Percentiles rank a stretch among this genome's conserved stretches.
These are phyloP conservation scores for Aspergillus bertholletiae DNA, from an alignment of 495 filamentous ascomycete species.

Conservation along the genomic window DNA sequence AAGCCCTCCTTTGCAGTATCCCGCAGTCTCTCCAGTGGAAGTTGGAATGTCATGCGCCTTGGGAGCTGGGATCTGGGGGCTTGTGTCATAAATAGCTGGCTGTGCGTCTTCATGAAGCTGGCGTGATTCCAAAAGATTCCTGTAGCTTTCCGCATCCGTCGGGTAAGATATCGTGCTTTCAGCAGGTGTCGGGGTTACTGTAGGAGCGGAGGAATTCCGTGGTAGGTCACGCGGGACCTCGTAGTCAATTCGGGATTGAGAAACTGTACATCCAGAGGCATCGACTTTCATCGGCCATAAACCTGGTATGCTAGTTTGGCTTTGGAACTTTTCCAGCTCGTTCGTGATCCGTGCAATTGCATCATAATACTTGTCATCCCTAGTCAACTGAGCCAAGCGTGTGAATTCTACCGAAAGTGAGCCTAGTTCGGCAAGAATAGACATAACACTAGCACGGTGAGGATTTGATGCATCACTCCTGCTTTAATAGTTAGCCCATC, in stretches of 20 bases:
- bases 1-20: slow-evolving; percentile 29
- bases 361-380: slow-evolving; percentile 87
- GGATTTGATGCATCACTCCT: slow-evolving; percentile 58
- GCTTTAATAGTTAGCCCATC: slow-evolving; percentile 7
- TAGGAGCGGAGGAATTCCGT: not conserved
- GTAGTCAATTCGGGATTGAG: slow-evolving; percentile 8
- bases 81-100: slow-evolving; percentile 22
- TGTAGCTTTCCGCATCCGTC: slow-evolving; percentile 26
- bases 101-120: slow-evolving; percentile 22
- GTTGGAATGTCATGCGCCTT: not conserved
- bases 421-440: slow-evolving; percentile 80
- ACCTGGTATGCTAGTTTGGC: slow-evolving; percentile 69
- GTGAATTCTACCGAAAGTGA: slow-evolving; percentile 95
- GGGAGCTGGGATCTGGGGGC: not conserved
- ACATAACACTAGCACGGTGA: slow-evolving; percentile 59
- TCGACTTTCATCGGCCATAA: slow-evolving; percentile 83
- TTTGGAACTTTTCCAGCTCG: slow-evolving; percentile 76
- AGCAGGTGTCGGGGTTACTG: not conserved
- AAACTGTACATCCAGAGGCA: slow-evolving; percentile 62
- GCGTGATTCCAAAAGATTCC: slow-evolving; percentile 19
- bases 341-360: slow-evolving; percentile 90
- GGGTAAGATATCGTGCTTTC: slow-evolving; percentile 18
- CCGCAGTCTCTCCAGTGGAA: not conserved
- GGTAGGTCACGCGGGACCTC: slow-evolving; percentile 2
- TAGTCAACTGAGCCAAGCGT: slow-evolving; percentile 85